These are phyloP conservation scores for Moesziomyces aphidis DNA, from an alignment of 1,284 basidiomycete species.

Conservation along the genomic window DNA sequence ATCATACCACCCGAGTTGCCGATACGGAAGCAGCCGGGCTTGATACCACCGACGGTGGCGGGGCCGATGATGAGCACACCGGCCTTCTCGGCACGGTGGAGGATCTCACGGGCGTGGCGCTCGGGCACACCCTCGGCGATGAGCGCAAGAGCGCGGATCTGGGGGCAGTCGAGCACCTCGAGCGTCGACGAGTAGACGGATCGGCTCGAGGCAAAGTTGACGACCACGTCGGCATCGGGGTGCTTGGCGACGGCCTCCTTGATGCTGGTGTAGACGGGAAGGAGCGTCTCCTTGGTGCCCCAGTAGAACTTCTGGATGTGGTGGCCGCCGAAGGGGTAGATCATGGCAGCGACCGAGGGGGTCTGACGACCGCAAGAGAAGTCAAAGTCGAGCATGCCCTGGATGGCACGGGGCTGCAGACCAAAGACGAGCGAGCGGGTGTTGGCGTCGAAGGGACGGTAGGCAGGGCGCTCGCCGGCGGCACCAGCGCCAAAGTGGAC, in stretches of 20 bases:
- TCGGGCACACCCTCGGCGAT: conserved; percentile 99
- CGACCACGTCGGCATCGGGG: conserved; percentile 94
- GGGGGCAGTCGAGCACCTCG: conserved; percentile 81
- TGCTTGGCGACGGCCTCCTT: conserved; percentile 94
- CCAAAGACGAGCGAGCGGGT: conserved; percentile 98
- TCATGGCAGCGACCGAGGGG: conserved; percentile 99
- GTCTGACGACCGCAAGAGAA: conserved; percentile 92
- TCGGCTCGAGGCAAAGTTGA: conserved; percentile 96
- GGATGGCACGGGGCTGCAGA: conserved; percentile 98
- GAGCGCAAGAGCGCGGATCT: conserved; percentile 86
- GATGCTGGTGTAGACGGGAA: conserved; percentile 95
- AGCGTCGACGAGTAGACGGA: conserved; percentile 95
- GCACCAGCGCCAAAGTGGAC: conserved; percentile 78
- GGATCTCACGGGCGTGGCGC: conserved; percentile 94
- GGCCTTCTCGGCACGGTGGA: conserved; percentile 87
- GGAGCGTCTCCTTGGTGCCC: conserved; percentile 98
- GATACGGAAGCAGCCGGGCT: conserved; percentile 99
- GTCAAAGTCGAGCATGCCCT: conserved; percentile 99
- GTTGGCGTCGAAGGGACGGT: conserved; percentile 77
- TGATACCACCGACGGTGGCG: conserved; percentile 98
- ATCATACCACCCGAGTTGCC: conserved; percentile 99
- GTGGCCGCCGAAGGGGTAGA: conserved; percentile 99
- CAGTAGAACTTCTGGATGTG: conserved; percentile 99
- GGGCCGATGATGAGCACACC: conserved; percentile 96
- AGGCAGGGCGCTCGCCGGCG: conserved; percentile 54